Percentiles rank a stretch among this genome's conserved stretches.
Conservation (phyloP, 192 early-diverging fungal genomes). For the Entrophospora sp. region DNA sequence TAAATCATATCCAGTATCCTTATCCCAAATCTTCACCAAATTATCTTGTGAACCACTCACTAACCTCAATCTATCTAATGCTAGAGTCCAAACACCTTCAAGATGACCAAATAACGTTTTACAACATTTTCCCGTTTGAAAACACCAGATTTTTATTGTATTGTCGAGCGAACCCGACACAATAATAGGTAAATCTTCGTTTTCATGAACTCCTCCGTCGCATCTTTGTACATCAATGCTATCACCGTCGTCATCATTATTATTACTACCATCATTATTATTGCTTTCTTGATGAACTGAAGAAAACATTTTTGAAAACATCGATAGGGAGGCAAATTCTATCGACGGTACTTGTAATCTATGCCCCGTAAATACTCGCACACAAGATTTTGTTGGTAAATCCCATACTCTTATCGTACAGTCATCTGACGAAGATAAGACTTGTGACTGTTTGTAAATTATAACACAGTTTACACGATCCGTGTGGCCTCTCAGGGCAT, state of each 20-base stretch:
- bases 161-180: conserved; percentile 81
- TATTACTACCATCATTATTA: background rate
- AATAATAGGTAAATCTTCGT: conserved; percentile 36
- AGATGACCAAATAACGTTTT: conserved; percentile 72
- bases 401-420: conserved; percentile 79
- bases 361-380: conserved; percentile 65
- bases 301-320: too few relatives aligned
- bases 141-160: conserved; percentile 88
- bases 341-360: conserved; percentile 62
- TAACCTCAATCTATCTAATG: conserved; percentile 66
- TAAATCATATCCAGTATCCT: conserved; percentile 55
- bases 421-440: conserved; percentile 88
- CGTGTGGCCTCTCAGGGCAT: conserved; percentile 69
- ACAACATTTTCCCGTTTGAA: conserved; percentile 67
- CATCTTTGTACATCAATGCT: too few relatives aligned
- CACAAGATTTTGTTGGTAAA: conserved; percentile 55
- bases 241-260: background rate
- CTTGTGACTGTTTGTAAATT: conserved; percentile 52
- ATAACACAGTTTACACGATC: conserved; percentile 91
- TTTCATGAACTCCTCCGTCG: too few relatives aligned
- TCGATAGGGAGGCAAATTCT: too few relatives aligned
- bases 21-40: conserved; percentile 70
- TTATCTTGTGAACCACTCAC: conserved; percentile 62
- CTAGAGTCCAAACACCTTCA: conserved; percentile 75
- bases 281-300: conserved; percentile 17